Percentiles rank a stretch among this genome's conserved stretches.
Conservation (phyloP, 2,329 filamentous ascomycete genomes). For the Mariannaea sp. region DNA sequence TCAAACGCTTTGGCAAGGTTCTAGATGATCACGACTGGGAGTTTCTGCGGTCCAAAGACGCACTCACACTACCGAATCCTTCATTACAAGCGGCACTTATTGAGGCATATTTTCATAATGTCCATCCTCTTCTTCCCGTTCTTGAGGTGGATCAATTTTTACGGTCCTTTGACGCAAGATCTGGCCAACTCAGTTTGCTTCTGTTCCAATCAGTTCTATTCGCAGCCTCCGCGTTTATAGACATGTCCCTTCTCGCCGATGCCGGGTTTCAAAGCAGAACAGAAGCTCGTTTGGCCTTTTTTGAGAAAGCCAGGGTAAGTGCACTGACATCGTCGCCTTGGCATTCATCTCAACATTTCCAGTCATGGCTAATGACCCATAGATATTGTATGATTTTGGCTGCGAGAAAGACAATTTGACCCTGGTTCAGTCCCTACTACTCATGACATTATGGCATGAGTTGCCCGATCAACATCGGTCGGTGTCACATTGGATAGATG, state of each 20-base stretch:
- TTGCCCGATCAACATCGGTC: conserved; percentile 95
- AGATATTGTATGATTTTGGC: conserved; percentile 91
- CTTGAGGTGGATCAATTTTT: conserved; percentile 69
- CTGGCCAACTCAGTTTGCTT: conserved; percentile 77
- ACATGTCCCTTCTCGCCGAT: conserved; percentile 72
- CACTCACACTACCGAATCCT: conserved; percentile 72
- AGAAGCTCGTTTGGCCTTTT: conserved; percentile 81
- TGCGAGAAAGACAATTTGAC: conserved; percentile 86
- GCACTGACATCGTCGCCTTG: too few relatives aligned
- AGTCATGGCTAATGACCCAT: background rate
- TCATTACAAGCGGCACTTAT: conserved; percentile 78
- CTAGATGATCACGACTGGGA: conserved; percentile 79
- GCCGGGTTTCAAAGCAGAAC: conserved; percentile 81
- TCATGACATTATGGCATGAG: conserved; percentile 98
- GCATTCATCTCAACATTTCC: background rate
- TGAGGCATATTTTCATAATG: conserved; percentile 81
- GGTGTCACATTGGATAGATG: conserved; percentile 98
- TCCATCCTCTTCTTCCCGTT: conserved; percentile 63
- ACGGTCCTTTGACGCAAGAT: conserved; percentile 61
- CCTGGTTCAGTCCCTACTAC: conserved; percentile 83
- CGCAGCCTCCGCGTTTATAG: conserved; percentile 82
- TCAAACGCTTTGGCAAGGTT: conserved; percentile 77
- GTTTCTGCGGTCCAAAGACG: conserved; percentile 82
- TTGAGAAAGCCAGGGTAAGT: conserved; percentile 80
- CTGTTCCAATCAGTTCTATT: conserved; percentile 95